phyloP scores from a whole-genome alignment of 2,329 filamentous ascomycete genomes.

The Sporothrix protearum region DNA sequence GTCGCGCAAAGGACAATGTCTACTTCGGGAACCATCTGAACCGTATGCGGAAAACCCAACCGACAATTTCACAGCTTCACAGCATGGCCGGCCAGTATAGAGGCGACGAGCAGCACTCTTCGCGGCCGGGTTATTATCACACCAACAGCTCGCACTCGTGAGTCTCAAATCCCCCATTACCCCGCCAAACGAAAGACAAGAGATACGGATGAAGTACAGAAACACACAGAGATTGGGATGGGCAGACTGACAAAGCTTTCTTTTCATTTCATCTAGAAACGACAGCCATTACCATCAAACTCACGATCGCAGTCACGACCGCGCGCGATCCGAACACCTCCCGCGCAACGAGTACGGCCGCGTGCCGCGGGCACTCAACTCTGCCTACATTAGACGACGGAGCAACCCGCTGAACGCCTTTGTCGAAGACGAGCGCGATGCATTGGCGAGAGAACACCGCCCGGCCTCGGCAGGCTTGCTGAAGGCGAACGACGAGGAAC shows the following conservation, averaged over 20 bases:
- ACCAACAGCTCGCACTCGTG: constrained; percentile 20
- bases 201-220: not conserved
- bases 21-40: constrained; percentile 18
- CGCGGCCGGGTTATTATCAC: constrained; percentile 19
- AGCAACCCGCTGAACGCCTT: constrained; percentile 58
- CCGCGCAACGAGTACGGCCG: not conserved
- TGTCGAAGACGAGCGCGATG: constrained; percentile 65
- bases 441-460: constrained; percentile 60
- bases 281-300: not conserved
- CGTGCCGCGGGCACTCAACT: not conserved
- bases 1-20: constrained; percentile 20
- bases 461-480: constrained; percentile 36
- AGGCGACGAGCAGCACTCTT: constrained; percentile 9
- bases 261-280: not conserved
- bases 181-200: constrained; percentile 8
- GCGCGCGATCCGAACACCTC: constrained; percentile 19
- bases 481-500: constrained; percentile 49
- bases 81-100: constrained; percentile 22
- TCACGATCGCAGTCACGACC: constrained; percentile 16
- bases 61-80: not conserved
- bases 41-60: not conserved
- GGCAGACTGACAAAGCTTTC: not conserved
- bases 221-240: not conserved
- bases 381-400: constrained; percentile 12
- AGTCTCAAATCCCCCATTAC: constrained; percentile 13